Base-by-base conservation (phyloP, 306 rosid species). In the Lathyrus sativus region DNA sequence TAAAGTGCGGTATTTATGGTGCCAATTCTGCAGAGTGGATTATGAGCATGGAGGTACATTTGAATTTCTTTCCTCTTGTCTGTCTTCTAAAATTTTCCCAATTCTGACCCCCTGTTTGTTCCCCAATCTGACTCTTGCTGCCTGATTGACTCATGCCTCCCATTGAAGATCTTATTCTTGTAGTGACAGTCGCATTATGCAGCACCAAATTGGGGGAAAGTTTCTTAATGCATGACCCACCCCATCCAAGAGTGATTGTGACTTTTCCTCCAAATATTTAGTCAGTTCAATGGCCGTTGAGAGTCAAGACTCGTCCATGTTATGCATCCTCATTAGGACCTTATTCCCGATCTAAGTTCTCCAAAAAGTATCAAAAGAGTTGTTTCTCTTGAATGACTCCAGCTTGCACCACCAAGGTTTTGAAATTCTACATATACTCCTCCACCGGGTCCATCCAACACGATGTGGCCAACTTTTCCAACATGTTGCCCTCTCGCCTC, bases 1-100 rank as follows among this genome's bases (percentile, higher is more conserved):
- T 71, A 39, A 90, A 82, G 78, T 93, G 98, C 61, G 98, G 98
- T 62, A 90, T 93, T 61, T 93, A 86, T 76, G 98, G 98, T 53
- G 82, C 80, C 71, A 93, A 93, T 72, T 68, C 80, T 56, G 38
- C 95, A 10, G 96, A 93, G 80, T 93, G 98, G 98, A 82, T 93
- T 58, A 79, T 93, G 69, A 90, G 97, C 90, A 88, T 90, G 98
- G 83, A 93, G 96, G 98, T 93, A 74, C 42, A 10, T 48, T 68
- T 35, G 6, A 28, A 31, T 60, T 71, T 11, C 54, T 72, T 22
- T 59, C 53, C 41, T 55, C 22, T 63, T 38, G 35, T 35, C 14
- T 65, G 13, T 9, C 66, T 18, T n/a, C 42, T 57, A 60, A 48
- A 13, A 8, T 31, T 41, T 63, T 73, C 39, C 26, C 7, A 29